A percentile compares a stretch with the other conserved stretches of the same genome.
phyloP scores from a whole-genome alignment of 352 stramenopile species.

The Thalassiosira mediterranea region DNA sequence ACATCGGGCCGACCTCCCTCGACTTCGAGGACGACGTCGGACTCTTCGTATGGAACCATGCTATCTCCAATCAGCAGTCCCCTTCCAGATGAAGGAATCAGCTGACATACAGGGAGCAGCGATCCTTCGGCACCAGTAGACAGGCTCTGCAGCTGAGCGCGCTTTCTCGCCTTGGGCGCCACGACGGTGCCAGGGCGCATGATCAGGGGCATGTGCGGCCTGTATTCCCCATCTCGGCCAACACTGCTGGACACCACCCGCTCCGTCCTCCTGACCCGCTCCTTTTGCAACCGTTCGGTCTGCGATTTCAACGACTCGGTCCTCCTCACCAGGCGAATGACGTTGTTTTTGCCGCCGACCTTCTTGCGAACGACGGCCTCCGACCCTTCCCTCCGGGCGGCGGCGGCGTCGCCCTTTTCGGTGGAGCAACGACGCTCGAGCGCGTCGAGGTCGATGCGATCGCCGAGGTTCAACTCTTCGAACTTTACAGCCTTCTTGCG shows the following conservation, averaged over 20 bases:
- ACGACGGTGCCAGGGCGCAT: not conserved
- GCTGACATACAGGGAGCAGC: not conserved
- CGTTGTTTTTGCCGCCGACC: not conserved
- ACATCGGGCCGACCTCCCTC: conserved; percentile 12
- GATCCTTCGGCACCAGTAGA: not conserved
- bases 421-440: conserved; percentile 43
- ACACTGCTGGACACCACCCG: not conserved
- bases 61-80: conserved; percentile 38
- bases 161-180: conserved; percentile 47
- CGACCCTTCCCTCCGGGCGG: conserved; percentile 24
- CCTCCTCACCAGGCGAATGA: conserved; percentile 21
- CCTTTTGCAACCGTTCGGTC: not conserved
- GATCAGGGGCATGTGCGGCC: conserved; percentile 20
- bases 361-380: conserved; percentile 30
- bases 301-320: conserved; percentile 13
- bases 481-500: conserved; percentile 51
- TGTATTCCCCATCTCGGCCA: conserved; percentile 34
- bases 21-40: conserved; percentile 41
- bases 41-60: conserved; percentile 30
- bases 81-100: conserved; percentile 19
- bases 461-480: conserved; percentile 46
- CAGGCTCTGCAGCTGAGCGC: conserved; percentile 38
- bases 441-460: conserved; percentile 50
- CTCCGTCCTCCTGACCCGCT: conserved; percentile 14
- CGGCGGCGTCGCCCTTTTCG: conserved; percentile 44